Conservation (phyloP, 2,329 filamentous ascomycete species). For the Fusarium sp. region DNA sequence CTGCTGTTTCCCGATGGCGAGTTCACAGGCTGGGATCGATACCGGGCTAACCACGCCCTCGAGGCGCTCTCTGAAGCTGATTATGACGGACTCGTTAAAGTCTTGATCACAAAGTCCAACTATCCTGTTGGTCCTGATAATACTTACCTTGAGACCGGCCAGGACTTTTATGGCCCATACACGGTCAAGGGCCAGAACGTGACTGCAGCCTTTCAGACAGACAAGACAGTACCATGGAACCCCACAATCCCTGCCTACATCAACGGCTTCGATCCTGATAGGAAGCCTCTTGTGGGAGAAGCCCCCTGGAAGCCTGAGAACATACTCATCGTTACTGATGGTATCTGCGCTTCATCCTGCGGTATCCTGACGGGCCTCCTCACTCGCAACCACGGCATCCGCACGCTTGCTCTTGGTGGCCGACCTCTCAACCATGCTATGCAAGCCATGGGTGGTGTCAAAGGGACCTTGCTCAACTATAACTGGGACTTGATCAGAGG, state of each 20-base stretch:
- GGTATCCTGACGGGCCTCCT: constrained; percentile 42
- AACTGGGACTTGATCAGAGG: constrained; percentile 23
- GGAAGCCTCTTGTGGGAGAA: constrained; percentile 23
- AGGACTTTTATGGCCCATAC: constrained; percentile 39
- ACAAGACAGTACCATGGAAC: constrained; percentile 27
- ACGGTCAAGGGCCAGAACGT: constrained; percentile 34
- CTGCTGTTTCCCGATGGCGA: constrained; percentile 37
- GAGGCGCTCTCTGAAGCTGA: constrained; percentile 29
- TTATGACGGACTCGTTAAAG: constrained; percentile 26
- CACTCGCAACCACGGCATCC: constrained; percentile 48
- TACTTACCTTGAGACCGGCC: constrained; percentile 29
- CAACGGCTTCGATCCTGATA: constrained; percentile 33
- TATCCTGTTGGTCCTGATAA: constrained; percentile 22
- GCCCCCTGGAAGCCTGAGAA: constrained; percentile 40
- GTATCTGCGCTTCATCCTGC: constrained; percentile 40
- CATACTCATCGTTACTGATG: constrained; percentile 39
- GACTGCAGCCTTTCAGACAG: constrained; percentile 31
- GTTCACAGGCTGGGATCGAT: constrained; percentile 33
- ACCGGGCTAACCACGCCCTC: constrained; percentile 36
- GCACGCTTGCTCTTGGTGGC: constrained; percentile 65
- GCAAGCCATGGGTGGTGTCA: constrained; percentile 72
- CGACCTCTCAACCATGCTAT: constrained; percentile 63
- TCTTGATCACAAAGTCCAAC: constrained; percentile 17
- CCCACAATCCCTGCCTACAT: constrained; percentile 22
- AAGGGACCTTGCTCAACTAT: constrained; percentile 55